Evolutionary conservation across 805 yeast species (phyloP), one percentile per base, ranked within the genome.

Genomic region (Diddensiella santjacobensis): DNA sequence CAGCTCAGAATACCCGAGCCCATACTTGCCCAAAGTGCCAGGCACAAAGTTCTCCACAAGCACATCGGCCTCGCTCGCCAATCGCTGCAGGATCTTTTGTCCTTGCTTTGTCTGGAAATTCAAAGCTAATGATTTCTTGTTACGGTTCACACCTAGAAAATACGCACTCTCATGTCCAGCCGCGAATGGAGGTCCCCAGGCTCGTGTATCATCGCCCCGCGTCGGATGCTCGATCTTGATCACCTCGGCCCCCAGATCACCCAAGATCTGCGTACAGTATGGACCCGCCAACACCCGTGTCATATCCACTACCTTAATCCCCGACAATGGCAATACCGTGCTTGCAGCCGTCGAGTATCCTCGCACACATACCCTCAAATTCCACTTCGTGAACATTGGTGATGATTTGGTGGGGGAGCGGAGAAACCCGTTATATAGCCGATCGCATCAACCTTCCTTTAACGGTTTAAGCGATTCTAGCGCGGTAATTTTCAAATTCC

Each of bases 141-240:
- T 70, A 15, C 74, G 59, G 48, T 65, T 67, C 26, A 66, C 69
- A 5, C 65, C 56, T 33, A 70, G 57, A 46, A 61, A 70, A 54
- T 70, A 70, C 1, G 74, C 74, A 39, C 68, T 57, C 47, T 70
- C 74, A 4, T 40, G 4, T 1, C 45, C 49, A 5, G 42, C 46
- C 3, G 71, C 71, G 49, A 70, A 70, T 3, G 74, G 74, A 1
- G 74, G 74, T 15, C 74, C 74, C 74, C 74, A 70, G 3, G 68
- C 65, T 29, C 73, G 59, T 1, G 74, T 70, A 43, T 70, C 74
- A 54, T 70, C 74, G 11, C 74, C 74, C 4, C 74, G 60, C 5
- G 50, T 49, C 1, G 72, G 72, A 48, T 70, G 73, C 58, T 70
- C 74, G 42, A 70, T 60, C 42, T 70, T 70, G 40, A 70, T 56